Evolutionary conservation across 1,139 yeast species (phyloP).

Genomic region (Hyphopichia pseudoburtonii): DNA sequence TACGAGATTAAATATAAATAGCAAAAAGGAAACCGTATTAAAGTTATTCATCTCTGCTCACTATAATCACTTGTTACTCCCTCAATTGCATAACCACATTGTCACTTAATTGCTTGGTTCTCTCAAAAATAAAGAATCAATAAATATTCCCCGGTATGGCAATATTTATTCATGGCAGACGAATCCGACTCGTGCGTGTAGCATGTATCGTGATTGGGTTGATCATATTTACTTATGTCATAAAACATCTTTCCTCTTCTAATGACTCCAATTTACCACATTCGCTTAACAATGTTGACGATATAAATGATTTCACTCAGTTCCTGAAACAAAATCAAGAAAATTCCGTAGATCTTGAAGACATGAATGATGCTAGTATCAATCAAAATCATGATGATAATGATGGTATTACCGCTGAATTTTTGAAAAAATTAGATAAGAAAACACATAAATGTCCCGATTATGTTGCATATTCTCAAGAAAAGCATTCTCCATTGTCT

Average conservation of each 20-base stretch:
- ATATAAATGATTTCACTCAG: conserved; percentile 4
- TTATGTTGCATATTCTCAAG: conserved; percentile 41
- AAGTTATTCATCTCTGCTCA: too few species aligned
- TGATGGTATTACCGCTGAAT: conserved; percentile 12
- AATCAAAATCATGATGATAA: not conserved
- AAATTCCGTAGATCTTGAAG: too few species aligned
- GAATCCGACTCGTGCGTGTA: conserved; percentile 9
- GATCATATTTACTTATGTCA: conserved; percentile 6
- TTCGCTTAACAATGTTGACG: conserved; percentile 5
- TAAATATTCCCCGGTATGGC: too few species aligned
- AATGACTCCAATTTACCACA: not conserved
- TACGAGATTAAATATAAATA: too few species aligned
- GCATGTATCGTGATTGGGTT: conserved; percentile 7
- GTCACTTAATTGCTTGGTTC: too few species aligned
- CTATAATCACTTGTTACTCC: too few species aligned
- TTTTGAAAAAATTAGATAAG: conserved; percentile 19
- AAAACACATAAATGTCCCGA: conserved; percentile 34
- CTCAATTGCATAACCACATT: too few species aligned
- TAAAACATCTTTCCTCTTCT: not conserved
- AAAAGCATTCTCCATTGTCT: conserved; percentile 50
- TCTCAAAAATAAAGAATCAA: too few species aligned
- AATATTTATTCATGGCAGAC: conserved; percentile 6
- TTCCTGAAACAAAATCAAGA: not conserved
- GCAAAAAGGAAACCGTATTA: too few species aligned
- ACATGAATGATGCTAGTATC: not conserved